A percentile compares a stretch with the other conserved stretches of the same genome.
Conservation (phyloP, 2,329 filamentous ascomycete species). For the Colletotrichum sansevieriae region DNA sequence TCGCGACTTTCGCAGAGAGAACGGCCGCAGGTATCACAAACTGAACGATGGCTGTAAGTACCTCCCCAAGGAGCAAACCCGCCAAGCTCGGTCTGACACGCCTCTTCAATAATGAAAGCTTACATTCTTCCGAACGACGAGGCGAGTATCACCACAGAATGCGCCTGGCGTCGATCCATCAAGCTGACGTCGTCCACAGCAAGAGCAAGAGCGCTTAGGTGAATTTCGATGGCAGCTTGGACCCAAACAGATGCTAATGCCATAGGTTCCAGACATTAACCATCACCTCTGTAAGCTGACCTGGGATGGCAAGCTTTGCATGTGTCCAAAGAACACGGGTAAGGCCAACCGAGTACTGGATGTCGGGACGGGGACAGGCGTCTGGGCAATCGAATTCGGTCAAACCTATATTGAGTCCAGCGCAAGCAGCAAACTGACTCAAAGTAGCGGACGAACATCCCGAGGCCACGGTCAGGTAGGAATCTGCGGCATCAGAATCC, state of each 20-base stretch:
- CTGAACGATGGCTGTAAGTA: slow-evolving; percentile 45
- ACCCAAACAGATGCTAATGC: no score
- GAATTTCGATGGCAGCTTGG: not conserved
- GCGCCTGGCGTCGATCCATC: no score
- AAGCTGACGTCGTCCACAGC: slow-evolving; percentile 37
- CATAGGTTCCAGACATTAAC: slow-evolving; percentile 48
- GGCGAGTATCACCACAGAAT: slow-evolving; percentile 2
- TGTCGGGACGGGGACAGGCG: slow-evolving; percentile 36
- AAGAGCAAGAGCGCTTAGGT: slow-evolving; percentile 46
- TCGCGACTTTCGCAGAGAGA: slow-evolving; percentile 27
- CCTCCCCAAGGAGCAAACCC: not conserved
- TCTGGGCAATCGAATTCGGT: slow-evolving; percentile 42
- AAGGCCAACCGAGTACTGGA: slow-evolving; percentile 43
- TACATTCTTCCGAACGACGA: slow-evolving; percentile 47
- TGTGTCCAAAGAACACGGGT: slow-evolving; percentile 44
- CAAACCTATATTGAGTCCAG: no score
- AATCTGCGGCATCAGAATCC: not conserved
- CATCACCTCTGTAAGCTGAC: slow-evolving; percentile 52
- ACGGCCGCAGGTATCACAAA: slow-evolving; percentile 37
- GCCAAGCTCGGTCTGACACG: not conserved
- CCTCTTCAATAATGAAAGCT: slow-evolving; percentile 35
- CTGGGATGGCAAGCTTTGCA: slow-evolving; percentile 47
- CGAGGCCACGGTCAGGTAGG: slow-evolving; percentile 39
- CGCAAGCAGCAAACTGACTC: not conserved
- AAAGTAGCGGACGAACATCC: slow-evolving; percentile 48